Evolutionary conservation across 495 filamentous ascomycete genomes (phyloP).

Genomic region (Lepidopterella palustris): DNA sequence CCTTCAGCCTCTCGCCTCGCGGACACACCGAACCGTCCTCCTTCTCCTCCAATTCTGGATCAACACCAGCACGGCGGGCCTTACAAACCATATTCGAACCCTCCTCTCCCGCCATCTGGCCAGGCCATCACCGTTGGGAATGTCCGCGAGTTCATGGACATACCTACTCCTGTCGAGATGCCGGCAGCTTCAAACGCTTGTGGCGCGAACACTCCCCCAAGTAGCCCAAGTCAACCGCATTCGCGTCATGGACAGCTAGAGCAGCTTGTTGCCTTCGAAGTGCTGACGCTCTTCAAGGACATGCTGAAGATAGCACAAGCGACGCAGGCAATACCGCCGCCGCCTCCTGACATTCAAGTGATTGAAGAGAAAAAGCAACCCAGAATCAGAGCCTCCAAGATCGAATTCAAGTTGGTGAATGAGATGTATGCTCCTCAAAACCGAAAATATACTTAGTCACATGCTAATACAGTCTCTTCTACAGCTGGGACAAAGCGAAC

Average conservation of each 20-base stretch:
- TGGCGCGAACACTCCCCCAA: not conserved
- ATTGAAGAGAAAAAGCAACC: not conserved
- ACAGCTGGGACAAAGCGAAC: not conserved
- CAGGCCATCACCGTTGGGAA: not conserved
- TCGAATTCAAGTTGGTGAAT: not conserved
- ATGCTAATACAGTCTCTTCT: not conserved
- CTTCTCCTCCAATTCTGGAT: no score
- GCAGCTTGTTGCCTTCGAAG: not conserved
- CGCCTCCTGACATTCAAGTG: not conserved
- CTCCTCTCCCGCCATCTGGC: no score
- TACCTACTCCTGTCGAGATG: no score
- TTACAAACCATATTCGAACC: no score
- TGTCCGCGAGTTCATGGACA: not conserved
- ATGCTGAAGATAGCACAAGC: not conserved
- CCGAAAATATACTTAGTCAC: not conserved
- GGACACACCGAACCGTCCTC: not conserved
- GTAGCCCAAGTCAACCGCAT: constrained; percentile 1
- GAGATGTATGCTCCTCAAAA: not conserved
- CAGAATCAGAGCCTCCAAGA: not conserved
- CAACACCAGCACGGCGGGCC: not conserved
- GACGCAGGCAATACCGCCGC: not conserved
- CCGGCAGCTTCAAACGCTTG: not conserved
- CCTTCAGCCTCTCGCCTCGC: not conserved
- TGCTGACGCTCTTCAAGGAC: not conserved
- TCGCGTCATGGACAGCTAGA: not conserved